Conservation (phyloP, 345 rosid genomes). For the Citrus reticulata region DNA sequence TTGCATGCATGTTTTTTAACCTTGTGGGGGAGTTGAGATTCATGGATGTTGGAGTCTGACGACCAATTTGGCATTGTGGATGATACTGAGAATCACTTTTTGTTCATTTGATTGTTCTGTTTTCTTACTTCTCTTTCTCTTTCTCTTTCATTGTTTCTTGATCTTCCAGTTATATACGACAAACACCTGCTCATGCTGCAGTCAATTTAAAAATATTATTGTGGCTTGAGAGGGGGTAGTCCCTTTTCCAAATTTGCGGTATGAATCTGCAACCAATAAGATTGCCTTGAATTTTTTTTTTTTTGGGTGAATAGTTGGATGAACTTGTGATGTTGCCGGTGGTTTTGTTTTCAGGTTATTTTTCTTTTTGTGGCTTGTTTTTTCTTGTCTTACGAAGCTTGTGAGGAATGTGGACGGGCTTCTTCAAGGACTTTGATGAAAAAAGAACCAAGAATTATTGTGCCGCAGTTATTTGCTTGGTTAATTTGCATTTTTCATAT, state of each 20-base stretch:
- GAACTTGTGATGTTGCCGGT: background rate
- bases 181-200: constrained; percentile 61
- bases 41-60: background rate
- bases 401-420: constrained; percentile 34
- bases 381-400: constrained; percentile 43
- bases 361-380: constrained; percentile 38
- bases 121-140: background rate
- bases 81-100: background rate
- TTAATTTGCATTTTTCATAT: constrained; percentile 19
- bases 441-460: constrained; percentile 25
- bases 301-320: background rate
- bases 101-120: background rate
- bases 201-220: constrained; percentile 34
- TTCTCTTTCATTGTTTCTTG: background rate
- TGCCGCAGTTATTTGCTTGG: constrained; percentile 34
- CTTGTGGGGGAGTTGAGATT: background rate
- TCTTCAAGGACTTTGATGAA: constrained; percentile 27
- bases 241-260: constrained; percentile 54
- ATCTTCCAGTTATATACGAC: constrained; percentile 41
- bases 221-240: constrained; percentile 67
- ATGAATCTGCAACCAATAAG: constrained; percentile 11
- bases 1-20: background rate
- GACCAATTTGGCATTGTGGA: background rate
- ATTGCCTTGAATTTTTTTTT: background rate
- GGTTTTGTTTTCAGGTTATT: constrained; percentile 37